Conservation (phyloP, 768 basidiomycete genomes). For the Lentinula guzmanii region DNA sequence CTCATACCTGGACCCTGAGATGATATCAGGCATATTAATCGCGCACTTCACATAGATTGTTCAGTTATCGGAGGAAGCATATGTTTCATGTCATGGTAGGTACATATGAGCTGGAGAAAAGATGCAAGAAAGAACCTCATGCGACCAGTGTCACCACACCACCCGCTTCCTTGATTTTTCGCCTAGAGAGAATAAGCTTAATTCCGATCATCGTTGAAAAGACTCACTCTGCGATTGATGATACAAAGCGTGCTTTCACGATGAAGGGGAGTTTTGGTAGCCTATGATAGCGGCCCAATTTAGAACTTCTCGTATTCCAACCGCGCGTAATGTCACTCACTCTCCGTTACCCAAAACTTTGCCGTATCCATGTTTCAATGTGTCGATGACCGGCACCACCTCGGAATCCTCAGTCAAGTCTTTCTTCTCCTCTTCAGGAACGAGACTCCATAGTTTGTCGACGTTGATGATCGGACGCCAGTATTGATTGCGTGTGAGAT, state of each 20-base stretch:
- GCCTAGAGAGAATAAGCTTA: conserved; percentile 21
- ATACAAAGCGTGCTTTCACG: conserved; percentile 96
- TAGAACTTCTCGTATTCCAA: background rate
- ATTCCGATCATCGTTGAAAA: background rate
- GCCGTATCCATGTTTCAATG: conserved; percentile 74
- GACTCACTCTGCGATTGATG: conserved; percentile 72
- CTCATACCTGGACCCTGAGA: too few species aligned
- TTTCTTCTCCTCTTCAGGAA: conserved; percentile 80
- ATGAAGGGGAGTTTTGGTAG: conserved; percentile 77
- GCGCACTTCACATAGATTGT: background rate
- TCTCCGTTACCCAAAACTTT: conserved; percentile 94
- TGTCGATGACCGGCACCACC: conserved; percentile 94
- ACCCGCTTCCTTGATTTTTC: conserved; percentile 89
- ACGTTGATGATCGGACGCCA: conserved; percentile 98
- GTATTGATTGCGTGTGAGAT: conserved; percentile 82
- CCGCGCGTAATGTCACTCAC: conserved; percentile 36
- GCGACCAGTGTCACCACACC: conserved; percentile 92
- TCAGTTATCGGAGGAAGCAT: background rate
- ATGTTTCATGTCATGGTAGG: conserved; percentile 5
- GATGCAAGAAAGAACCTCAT: conserved; percentile 32
- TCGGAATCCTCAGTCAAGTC: conserved; percentile 67
- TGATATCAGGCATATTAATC: too few species aligned
- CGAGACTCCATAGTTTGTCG: conserved; percentile 94
- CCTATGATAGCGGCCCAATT: background rate
- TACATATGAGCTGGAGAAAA: conserved; percentile 2